Base-by-base conservation (phyloP, 768 basidiomycete species). In the Boletus subparvulus region DNA sequence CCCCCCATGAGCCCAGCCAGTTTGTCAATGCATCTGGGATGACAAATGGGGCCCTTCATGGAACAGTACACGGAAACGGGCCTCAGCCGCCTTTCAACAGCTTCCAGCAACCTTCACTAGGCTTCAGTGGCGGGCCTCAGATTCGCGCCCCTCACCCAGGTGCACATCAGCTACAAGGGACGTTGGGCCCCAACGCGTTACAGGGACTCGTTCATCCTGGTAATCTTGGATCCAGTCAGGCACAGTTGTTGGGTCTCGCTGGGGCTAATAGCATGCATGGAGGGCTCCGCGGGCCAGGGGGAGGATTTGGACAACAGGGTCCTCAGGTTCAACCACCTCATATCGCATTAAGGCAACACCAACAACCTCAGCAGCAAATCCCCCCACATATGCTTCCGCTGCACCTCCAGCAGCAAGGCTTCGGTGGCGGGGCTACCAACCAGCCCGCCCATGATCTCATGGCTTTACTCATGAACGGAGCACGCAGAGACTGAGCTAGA, bases 381-480 rank as follows among this genome's bases (percentile, higher is more conserved):
- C 83, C 80, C 47, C 82, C 84, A 13, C 79, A 77, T 45, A 69
- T 78, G 60, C 63, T 80, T 44, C 79, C 79, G 14, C 80, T 81
- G 50, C 85, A 88, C 59, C 75, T 86, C 50, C 87, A 84, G 62
- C 87, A 84, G 62, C 85, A 84, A 73, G 78, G 78, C 30, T 67
- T 70, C 24, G 75, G 78, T 48, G 73, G 76, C 19, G 74, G 74
- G 17, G 71, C 76, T 21, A 80, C 75, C 66, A 83, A 75, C 58
- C 84, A 83, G 64, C 81, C 83, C 35, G 74, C 83, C 43, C 86
- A 88, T 59, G 90, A 93, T 68, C 74, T 93, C 62, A 92, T 93
- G 86, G 84, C 90, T 44, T 78, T 93, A 56, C 80, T 93, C 59
- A 86, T 93, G 88, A 87, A 85, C 51, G 87, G 86, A 53, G 58